Evolutionary conservation across 1,139 yeast species (phyloP).

Genomic region (Hemisphaericaspora xylofermentans): DNA sequence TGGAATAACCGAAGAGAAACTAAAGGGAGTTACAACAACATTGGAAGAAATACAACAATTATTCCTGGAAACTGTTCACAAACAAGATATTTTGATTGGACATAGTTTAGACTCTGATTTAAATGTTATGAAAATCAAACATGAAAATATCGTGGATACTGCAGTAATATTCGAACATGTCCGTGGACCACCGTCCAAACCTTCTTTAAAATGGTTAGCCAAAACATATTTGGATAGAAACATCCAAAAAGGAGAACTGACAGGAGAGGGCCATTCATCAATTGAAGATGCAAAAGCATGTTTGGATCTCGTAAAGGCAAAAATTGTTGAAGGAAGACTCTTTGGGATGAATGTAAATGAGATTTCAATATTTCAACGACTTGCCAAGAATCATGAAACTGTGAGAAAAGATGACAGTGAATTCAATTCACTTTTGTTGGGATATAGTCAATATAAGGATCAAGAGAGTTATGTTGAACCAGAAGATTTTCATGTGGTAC

Average conservation of each 20-base stretch:
- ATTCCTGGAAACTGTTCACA: slow-evolving; percentile 40
- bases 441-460: slow-evolving; percentile 22
- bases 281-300: slow-evolving; percentile 84
- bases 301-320: slow-evolving; percentile 69
- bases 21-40: slow-evolving; percentile 63
- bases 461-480: slow-evolving; percentile 20
- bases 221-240: slow-evolving; percentile 49
- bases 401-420: slow-evolving; percentile 14
- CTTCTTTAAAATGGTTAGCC: slow-evolving; percentile 71
- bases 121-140: slow-evolving; percentile 56
- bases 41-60: slow-evolving; percentile 64
- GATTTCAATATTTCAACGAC: slow-evolving; percentile 27
- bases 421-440: slow-evolving; percentile 42
- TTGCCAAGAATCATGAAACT: slow-evolving; percentile 18
- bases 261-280: slow-evolving; percentile 74
- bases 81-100: slow-evolving; percentile 62
- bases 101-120: slow-evolving; percentile 75
- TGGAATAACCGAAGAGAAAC: slow-evolving; percentile 75
- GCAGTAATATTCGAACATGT: slow-evolving; percentile 67
- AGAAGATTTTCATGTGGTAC: slow-evolving; percentile 22
- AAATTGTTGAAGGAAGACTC: slow-evolving; percentile 61
- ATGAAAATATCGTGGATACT: slow-evolving; percentile 69
- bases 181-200: slow-evolving; percentile 76
- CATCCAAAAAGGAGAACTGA: slow-evolving; percentile 60
- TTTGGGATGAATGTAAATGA: slow-evolving; percentile 58